These are phyloP conservation scores for Cordia subcordata DNA, from an alignment of 257 asterid genomes.

Conservation along the genomic window DNA sequence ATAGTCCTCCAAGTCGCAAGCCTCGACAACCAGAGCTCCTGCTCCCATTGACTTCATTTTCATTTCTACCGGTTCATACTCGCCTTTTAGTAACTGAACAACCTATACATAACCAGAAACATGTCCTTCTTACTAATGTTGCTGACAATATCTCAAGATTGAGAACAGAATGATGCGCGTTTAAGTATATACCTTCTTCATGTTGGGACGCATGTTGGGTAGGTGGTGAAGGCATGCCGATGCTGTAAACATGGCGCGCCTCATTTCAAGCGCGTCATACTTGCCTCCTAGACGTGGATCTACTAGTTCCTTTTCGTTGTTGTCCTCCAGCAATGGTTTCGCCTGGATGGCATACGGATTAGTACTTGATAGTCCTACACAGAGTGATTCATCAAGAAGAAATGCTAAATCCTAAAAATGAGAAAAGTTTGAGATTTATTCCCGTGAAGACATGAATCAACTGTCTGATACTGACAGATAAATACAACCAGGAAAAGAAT, in stretches of 20 bases:
- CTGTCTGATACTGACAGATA: too few species aligned
- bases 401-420: background rate
- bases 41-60: constrained; percentile 65
- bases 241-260: constrained; percentile 71
- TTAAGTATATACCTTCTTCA: constrained; percentile 66
- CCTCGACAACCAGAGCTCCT: constrained; percentile 52
- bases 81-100: constrained; percentile 66
- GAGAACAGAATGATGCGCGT: too few species aligned
- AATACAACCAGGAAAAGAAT: too few species aligned
- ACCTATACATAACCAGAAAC: constrained; percentile 44
- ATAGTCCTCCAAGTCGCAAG: constrained; percentile 81
- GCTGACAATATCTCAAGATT: background rate
- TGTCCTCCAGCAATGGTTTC: constrained; percentile 73
- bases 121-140: background rate
- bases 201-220: constrained; percentile 77
- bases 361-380: background rate
- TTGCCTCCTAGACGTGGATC: constrained; percentile 67
- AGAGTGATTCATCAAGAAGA: too few species aligned
- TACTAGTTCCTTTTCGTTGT: constrained; percentile 52
- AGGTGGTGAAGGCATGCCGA: constrained; percentile 79
- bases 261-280: constrained; percentile 54
- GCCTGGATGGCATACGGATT: constrained; percentile 37
- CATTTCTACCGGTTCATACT: constrained; percentile 46
- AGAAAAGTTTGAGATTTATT: too few species aligned
- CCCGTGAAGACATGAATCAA: too few species aligned